Evolutionary conservation across 1,139 yeast species (phyloP).

Genomic region (Sugiyamaella grinbergsii): DNA sequence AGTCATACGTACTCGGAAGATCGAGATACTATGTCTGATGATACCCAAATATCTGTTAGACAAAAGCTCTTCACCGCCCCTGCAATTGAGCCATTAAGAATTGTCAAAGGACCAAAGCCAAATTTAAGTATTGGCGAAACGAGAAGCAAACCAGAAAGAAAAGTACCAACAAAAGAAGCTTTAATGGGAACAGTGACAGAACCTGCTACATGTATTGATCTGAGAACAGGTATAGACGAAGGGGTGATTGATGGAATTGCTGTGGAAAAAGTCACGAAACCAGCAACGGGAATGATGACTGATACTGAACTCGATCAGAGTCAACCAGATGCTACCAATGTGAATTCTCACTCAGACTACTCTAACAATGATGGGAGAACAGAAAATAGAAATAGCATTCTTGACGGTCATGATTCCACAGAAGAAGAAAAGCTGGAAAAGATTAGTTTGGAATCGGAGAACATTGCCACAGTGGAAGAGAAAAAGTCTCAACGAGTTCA

Average conservation of each 20-base stretch:
- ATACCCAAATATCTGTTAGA: conserved; percentile 7
- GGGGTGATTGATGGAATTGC: neutral
- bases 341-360: neutral
- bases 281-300: neutral
- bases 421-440: neutral
- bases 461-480: conserved; percentile 4
- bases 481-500: conserved; percentile 12
- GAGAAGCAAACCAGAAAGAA: no score
- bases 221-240: neutral
- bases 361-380: neutral
- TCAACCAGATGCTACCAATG: neutral
- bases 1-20: neutral
- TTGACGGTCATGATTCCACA: neutral
- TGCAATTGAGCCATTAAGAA: conserved; percentile 5
- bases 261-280: neutral
- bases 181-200: conserved; percentile 2
- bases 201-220: no score
- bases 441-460: neutral
- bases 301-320: conserved; percentile 1
- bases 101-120: conserved; percentile 1
- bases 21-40: conserved; percentile 1
- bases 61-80: neutral
- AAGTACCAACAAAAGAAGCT: no score
- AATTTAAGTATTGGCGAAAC: conserved; percentile 6
- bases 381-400: neutral